Evolutionary conservation across 768 basidiomycete genomes (phyloP).

Genomic region (Lactarius hatsudake): DNA sequence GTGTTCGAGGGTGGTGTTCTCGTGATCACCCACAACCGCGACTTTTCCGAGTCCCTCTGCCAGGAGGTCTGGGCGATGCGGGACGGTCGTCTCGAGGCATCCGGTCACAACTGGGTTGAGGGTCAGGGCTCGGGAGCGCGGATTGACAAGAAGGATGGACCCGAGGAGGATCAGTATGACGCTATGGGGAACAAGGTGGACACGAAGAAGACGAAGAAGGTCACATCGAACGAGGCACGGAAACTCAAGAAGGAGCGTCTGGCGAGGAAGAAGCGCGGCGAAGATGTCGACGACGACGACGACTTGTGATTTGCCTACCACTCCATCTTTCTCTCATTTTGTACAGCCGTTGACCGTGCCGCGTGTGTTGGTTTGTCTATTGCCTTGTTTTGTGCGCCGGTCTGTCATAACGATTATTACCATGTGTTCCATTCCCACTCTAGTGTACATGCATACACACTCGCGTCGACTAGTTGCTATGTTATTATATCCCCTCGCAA

Average conservation of each 20-base stretch:
- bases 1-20: conserved; percentile 98
- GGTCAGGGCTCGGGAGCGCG: conserved; percentile 94
- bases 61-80: conserved; percentile 99
- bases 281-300: conserved; percentile 64
- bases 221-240: conserved; percentile 76
- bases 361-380: conserved; percentile 19
- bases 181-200: conserved; percentile 99
- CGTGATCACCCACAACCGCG: conserved; percentile 95
- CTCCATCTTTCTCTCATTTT: background rate
- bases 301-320: conserved; percentile 35
- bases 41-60: conserved; percentile 99
- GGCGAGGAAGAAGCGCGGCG: conserved; percentile 83
- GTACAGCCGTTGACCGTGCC: conserved; percentile 16
- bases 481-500: conserved; percentile 11
- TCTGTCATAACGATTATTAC: background rate
- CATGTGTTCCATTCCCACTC: background rate
- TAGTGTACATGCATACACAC: conserved; percentile 14
- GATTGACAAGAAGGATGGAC: conserved; percentile 91
- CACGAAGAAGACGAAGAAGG: conserved; percentile 80
- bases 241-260: conserved; percentile 98
- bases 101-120: conserved; percentile 99
- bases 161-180: conserved; percentile 89
- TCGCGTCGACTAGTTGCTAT: conserved; percentile 10
- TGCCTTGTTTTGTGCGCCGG: conserved; percentile 21
- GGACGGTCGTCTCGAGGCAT: conserved; percentile 93